These are phyloP conservation scores for Chalciporus pseudorubinellus DNA, from an alignment of 768 basidiomycete genomes.

Conservation along the genomic window DNA sequence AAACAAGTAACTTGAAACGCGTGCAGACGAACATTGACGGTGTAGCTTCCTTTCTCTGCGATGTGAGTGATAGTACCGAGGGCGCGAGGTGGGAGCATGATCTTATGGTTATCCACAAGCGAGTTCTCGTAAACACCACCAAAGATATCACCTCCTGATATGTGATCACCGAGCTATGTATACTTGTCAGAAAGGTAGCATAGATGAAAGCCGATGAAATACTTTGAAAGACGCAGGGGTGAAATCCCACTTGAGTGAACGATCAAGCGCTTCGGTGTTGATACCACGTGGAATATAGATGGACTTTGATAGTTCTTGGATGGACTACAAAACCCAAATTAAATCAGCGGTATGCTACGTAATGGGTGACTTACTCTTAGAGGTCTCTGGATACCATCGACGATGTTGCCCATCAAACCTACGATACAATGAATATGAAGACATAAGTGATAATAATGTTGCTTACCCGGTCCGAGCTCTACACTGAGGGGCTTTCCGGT, in stretches of 20 bases:
- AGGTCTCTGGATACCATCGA: conserved; percentile 95
- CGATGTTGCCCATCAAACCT: conserved; percentile 99
- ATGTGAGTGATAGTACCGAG: conserved; percentile 93
- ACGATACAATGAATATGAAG: conserved; percentile 3
- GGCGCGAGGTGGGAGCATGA: conserved; percentile 91
- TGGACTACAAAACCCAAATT: conserved; percentile 48
- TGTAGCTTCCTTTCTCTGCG: conserved; percentile 91
- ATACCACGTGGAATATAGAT: conserved; percentile 99
- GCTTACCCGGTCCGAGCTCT: conserved; percentile 91
- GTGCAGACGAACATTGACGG: conserved; percentile 67
- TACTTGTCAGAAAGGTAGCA: conserved; percentile 7
- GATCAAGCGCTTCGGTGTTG: conserved; percentile 92
- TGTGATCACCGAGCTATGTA: conserved; percentile 87
- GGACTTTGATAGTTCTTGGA: conserved; percentile 96
- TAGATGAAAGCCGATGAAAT: conserved; percentile 4
- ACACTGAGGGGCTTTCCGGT: conserved; percentile 98
- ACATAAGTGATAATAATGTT: neutral
- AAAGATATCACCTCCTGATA: conserved; percentile 96
- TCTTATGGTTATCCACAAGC: conserved; percentile 92
- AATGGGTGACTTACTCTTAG: conserved; percentile 59
- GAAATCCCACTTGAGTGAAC: conserved; percentile 92
- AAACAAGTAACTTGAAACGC: neutral
- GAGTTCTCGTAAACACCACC: conserved; percentile 97
- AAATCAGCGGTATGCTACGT: conserved; percentile 1
- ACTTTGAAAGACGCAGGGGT: conserved; percentile 79